Conservation (phyloP, 257 asterid genomes). For the Solanum virginianum region DNA sequence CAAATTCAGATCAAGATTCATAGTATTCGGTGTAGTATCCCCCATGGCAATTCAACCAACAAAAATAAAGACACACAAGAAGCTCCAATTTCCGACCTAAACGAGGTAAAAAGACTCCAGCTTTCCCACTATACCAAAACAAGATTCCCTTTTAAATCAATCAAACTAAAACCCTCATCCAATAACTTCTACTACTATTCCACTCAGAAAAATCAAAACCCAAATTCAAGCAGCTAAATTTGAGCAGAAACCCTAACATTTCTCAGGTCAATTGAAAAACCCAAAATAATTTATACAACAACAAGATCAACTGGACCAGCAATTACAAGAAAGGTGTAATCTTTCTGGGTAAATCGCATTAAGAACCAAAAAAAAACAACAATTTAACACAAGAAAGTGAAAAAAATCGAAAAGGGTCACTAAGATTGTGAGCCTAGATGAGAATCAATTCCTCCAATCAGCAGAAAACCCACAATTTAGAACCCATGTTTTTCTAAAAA, state of each 20-base stretch:
- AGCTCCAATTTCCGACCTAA: constrained; percentile 9
- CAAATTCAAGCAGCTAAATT: background rate
- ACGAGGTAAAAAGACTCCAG: background rate
- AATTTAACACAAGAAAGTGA: background rate
- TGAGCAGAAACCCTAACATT: background rate
- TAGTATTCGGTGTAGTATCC: constrained; percentile 43
- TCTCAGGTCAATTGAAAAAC: background rate
- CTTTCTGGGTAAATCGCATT: background rate
- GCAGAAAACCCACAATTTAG: background rate
- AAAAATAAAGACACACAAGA: background rate
- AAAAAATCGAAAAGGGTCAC: background rate
- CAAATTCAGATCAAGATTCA: constrained; percentile 93
- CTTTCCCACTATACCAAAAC: constrained; percentile 3
- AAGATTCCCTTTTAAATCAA: constrained; percentile 1
- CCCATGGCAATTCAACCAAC: constrained; percentile 25
- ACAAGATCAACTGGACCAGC: background rate
- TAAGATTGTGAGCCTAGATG: constrained; percentile 1
- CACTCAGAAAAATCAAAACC: background rate
- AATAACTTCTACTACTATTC: background rate
- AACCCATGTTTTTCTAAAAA: background rate
- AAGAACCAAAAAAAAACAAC: constrained; percentile 1
- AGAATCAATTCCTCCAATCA: background rate
- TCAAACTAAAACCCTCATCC: constrained; percentile 9
- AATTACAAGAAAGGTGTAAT: background rate
- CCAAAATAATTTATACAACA: background rate